Conservation (phyloP, 495 filamentous ascomycete species). For the Lepraria neglecta region DNA sequence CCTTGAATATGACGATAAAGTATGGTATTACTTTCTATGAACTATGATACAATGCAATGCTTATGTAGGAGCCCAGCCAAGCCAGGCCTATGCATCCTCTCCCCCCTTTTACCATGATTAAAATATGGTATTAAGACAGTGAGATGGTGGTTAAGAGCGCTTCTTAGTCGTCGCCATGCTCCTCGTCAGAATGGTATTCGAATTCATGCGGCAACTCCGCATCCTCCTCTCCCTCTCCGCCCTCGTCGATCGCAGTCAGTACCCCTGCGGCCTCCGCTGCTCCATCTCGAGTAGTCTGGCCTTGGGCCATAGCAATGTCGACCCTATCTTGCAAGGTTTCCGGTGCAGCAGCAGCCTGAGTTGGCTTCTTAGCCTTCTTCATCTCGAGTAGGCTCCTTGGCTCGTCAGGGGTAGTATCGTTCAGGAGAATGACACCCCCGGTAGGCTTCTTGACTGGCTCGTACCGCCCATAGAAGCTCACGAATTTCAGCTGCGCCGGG, state of each 20-base stretch:
- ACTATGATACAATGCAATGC: background rate
- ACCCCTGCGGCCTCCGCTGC: constrained; percentile 73
- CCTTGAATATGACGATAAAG: background rate
- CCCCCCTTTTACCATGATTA: background rate
- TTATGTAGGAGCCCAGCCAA: background rate
- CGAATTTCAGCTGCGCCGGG: constrained; percentile 88
- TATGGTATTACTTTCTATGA: background rate
- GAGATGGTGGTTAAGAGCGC: constrained; percentile 11
- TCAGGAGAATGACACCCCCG: constrained; percentile 82
- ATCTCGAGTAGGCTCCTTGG: constrained; percentile 74
- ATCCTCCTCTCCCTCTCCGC: constrained; percentile 73
- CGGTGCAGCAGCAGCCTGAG: constrained; percentile 53
- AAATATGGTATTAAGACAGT: background rate
- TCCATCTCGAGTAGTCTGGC: constrained; percentile 27
- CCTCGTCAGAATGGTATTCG: constrained; percentile 74
- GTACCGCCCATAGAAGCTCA: constrained; percentile 84
- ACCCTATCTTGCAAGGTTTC: constrained; percentile 40
- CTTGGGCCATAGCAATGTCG: constrained; percentile 25
- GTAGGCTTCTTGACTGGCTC: constrained; percentile 97
- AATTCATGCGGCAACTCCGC: constrained; percentile 75
- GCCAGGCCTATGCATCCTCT: constrained; percentile 2
- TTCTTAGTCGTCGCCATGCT: constrained; percentile 45
- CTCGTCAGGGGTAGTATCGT: constrained; percentile 77
- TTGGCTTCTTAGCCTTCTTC: constrained; percentile 72
- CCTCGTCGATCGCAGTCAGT: constrained; percentile 80